Percentiles rank a stretch among this genome's conserved stretches.
phyloP scores from a whole-genome alignment of 331 rosid genomes.

The Prunus yedoensis region DNA sequence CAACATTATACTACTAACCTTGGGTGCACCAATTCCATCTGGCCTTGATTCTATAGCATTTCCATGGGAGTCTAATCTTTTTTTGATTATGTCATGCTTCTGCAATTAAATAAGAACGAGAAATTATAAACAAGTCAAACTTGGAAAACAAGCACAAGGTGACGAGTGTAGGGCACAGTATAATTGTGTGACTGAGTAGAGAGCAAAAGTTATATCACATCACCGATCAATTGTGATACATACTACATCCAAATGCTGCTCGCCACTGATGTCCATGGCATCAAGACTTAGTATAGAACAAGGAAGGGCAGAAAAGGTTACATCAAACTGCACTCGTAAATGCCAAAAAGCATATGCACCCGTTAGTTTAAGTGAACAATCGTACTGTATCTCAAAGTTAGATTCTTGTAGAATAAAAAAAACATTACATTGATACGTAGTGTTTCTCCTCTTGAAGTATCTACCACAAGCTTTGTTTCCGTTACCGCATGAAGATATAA shows the following conservation, averaged over 20 bases:
- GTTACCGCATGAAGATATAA: conserved; percentile 79
- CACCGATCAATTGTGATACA: conserved; percentile 21
- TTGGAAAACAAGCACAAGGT: background rate
- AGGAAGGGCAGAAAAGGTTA: conserved; percentile 89
- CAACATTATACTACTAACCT: conserved; percentile 41
- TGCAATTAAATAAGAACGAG: conserved; percentile 27
- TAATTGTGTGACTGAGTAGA: background rate
- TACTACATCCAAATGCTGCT: conserved; percentile 86
- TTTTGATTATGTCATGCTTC: conserved; percentile 89
- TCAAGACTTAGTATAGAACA: conserved; percentile 93
- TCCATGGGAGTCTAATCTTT: conserved; percentile 77
- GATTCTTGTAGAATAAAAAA: background rate
- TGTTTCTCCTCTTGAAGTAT: conserved; percentile 93
- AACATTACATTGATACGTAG: conserved; percentile 87
- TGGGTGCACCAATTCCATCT: conserved; percentile 85
- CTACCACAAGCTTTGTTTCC: conserved; percentile 79
- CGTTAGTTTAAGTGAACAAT: background rate
- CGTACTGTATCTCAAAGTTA: no score
- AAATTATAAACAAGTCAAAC: background rate
- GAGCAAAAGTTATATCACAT: background rate
- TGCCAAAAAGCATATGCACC: background rate
- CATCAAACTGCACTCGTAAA: conserved; percentile 62
- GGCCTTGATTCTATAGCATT: conserved; percentile 80
- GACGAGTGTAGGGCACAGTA: background rate
- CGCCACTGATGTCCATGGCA: conserved; percentile 99